Evolutionary conservation across 2,329 filamentous ascomycete species (phyloP).

Genomic region (Hirsutella thompsonii): DNA sequence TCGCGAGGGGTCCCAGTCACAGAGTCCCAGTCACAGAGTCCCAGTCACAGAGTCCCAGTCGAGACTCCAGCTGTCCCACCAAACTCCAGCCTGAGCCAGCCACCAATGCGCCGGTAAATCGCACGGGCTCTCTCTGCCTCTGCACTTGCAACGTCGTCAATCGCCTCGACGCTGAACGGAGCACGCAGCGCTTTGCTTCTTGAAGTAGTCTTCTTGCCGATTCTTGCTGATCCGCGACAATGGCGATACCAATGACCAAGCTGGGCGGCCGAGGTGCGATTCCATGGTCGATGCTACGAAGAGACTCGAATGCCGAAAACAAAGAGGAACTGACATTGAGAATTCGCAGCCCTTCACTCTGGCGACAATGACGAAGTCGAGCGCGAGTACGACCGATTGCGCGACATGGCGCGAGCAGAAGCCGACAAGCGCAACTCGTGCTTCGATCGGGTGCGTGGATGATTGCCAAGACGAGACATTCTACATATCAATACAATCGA

Average conservation of each 20-base stretch:
- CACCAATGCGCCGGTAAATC: too few species aligned
- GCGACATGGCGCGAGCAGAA: constrained; percentile 70
- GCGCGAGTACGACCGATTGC: constrained; percentile 83
- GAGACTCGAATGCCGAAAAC: background rate
- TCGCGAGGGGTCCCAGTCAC: too few species aligned
- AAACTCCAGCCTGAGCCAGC: too few species aligned
- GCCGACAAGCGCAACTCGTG: constrained; percentile 65
- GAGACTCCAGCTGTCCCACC: too few species aligned
- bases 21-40: too few species aligned
- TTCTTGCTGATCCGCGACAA: constrained; percentile 1
- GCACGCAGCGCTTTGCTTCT: too few species aligned
- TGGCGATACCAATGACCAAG: constrained; percentile 25
- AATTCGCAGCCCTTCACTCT: constrained; percentile 58
- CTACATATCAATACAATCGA: background rate
- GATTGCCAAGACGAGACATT: constrained; percentile 2
- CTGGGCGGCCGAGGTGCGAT: constrained; percentile 27
- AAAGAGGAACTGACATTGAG: background rate
- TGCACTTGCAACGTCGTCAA: too few species aligned
- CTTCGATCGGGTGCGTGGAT: constrained; percentile 50
- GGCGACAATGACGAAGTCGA: constrained; percentile 55
- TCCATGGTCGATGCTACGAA: too few species aligned
- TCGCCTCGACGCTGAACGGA: too few species aligned
- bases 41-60: too few species aligned
- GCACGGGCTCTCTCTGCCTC: too few species aligned
- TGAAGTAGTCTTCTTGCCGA: too few species aligned